Base-by-base conservation (phyloP, 2,329 filamentous ascomycete species). In the Phialophora chinensis region DNA sequence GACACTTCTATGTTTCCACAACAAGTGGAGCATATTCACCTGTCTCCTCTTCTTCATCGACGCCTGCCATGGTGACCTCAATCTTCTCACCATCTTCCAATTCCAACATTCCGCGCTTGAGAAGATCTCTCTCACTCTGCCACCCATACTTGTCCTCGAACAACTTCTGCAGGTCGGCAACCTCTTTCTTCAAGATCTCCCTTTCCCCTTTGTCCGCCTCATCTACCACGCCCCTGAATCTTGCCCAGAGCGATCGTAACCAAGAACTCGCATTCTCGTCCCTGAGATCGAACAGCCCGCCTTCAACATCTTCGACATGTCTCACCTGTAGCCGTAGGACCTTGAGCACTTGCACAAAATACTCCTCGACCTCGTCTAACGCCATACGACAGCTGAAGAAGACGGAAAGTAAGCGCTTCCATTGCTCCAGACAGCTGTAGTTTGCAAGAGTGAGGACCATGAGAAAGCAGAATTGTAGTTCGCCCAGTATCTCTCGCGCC, bases 401-500 rank as follows among this genome's bases (percentile, higher is more conserved):
- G 27, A 90, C 75, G 1, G 77, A 77, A 10, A 89, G 76, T 11
- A 89, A 70, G 44, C 87, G 78, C 73, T 87, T 88, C 87, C 87
- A 90, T 73, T 89, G 87, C 74, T 89, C 86, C 3, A 89, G 77
- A 72, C 87, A 89, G 1, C 86, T 88, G 73, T 85, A 88, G 73
- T 89, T 90, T 79, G 87, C 87, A 68, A 89, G 78, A 4, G 86
- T 88, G 66, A 89, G 73, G 1, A 87, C 80, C 84, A 87, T 88
- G 10, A 89, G 75, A 71, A 89, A 89, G 35, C 82, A 82, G 72
- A 89, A 87, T 70, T 89, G 86, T 62, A 89, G 72, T 72, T 89
- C 87, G 17, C 86, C 87, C 14, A 89, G 74, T 1, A 84, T 60
- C 50, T 82, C 76, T 6, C 66, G 62, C 67, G 81, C 79, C 10